Conservation (phyloP, 108 stramenopile genomes). For the Skeletonema marinoi region DNA sequence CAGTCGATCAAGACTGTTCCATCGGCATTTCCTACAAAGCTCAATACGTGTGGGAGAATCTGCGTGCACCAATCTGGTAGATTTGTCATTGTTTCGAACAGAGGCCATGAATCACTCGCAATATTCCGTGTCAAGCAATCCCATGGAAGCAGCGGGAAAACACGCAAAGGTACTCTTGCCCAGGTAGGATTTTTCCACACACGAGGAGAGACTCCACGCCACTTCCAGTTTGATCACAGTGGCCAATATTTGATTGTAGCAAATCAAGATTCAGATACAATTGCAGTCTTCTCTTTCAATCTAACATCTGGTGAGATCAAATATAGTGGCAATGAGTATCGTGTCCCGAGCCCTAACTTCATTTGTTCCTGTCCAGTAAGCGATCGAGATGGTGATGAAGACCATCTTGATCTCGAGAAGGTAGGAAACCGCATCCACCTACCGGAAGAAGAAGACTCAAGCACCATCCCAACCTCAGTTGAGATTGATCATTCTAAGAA, state of each 20-base stretch:
- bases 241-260: conserved; percentile 92
- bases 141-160: conserved; percentile 46
- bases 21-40: conserved; percentile 80
- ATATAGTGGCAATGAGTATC: conserved; percentile 90
- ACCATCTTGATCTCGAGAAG: conserved; percentile 6
- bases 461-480: conserved; percentile 28
- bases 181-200: conserved; percentile 93
- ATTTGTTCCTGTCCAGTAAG: conserved; percentile 81
- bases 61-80: conserved; percentile 88
- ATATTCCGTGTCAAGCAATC: conserved; percentile 77
- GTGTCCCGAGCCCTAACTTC: conserved; percentile 93
- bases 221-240: conserved; percentile 92
- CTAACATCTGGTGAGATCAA: conserved; percentile 82
- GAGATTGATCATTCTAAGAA: conserved; percentile 25
- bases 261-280: conserved; percentile 92
- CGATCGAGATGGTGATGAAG: conserved; percentile 29
- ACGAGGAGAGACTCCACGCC: conserved; percentile 91
- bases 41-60: conserved; percentile 95
- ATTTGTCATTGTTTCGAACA: conserved; percentile 92
- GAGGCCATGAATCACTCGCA: conserved; percentile 94
- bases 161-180: conserved; percentile 65
- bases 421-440: conserved; percentile 3
- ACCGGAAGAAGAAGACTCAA: background rate
- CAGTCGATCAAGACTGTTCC: conserved; percentile 93
- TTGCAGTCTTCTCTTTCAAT: conserved; percentile 91